Evolutionary conservation across 306 rosid genomes (phyloP).

Genomic region (Abrus pulchellus): DNA sequence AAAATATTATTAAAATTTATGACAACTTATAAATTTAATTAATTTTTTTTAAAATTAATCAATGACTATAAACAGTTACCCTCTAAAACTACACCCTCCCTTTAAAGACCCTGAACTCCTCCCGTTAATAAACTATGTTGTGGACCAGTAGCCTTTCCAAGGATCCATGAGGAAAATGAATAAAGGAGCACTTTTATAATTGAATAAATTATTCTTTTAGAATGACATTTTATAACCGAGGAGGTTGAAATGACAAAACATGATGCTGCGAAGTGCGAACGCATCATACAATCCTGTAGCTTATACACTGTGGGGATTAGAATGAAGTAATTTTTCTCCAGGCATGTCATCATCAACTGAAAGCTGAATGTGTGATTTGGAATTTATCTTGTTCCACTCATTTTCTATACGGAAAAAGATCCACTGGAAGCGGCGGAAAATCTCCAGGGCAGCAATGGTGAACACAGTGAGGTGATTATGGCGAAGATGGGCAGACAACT

Average conservation of each 20-base stretch:
- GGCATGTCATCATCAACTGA: slow-evolving; percentile 61
- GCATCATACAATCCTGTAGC: slow-evolving; percentile 42
- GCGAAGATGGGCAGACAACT: slow-evolving; percentile 98
- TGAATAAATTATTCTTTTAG: slow-evolving; percentile 25
- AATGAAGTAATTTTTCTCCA: slow-evolving; percentile 73
- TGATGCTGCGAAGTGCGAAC: slow-evolving; percentile 7
- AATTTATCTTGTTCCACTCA: slow-evolving; percentile 85
- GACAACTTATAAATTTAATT: too few relatives aligned
- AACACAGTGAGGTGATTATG: slow-evolving; percentile 92
- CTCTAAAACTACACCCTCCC: too few relatives aligned
- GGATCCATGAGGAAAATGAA: background rate
- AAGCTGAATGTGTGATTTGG: slow-evolving; percentile 72
- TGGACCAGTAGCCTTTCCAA: background rate
- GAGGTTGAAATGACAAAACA: background rate
- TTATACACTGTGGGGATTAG: slow-evolving; percentile 73
- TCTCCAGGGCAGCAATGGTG: slow-evolving; percentile 83
- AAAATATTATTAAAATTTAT: too few relatives aligned
- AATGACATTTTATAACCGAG: slow-evolving; percentile 2
- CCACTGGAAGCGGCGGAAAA: slow-evolving; percentile 99
- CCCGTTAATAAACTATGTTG: background rate
- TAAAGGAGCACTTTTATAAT: background rate
- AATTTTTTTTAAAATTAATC: too few relatives aligned
- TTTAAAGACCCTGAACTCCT: too few relatives aligned
- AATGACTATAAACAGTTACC: too few relatives aligned
- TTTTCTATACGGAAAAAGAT: slow-evolving; percentile 95